Evolutionary conservation across 2,329 filamentous ascomycete species (phyloP), one percentile per base, ranked within the genome.

Genomic region (Aspergillus ochraceus): DNA sequence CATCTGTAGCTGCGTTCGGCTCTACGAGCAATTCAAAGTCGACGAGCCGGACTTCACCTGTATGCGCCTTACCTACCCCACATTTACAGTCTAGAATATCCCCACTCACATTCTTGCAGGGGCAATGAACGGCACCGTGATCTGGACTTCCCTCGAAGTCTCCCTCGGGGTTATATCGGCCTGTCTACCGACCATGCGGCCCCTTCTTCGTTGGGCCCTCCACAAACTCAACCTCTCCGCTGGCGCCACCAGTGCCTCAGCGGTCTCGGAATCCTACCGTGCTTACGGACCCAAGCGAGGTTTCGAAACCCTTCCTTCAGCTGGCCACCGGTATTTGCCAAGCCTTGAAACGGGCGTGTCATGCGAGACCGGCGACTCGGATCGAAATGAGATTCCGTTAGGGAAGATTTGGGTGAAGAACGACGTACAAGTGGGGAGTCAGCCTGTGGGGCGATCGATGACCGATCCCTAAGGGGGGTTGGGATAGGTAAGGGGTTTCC

Each of bases 131-230:
- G 52, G 52, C 14, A 54, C 52, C 52, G 52, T 54, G 11, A 54
- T 54, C 20, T 54, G 52, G 52, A 54, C 52, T n/a, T 54, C 52
- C 19, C 52, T 54, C 4, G 52, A 54, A 9, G 52, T 54, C n/a
- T 54, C 52, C 32, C 36, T 54, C 36, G 52, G 52, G 9, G 32
- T 54, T 22, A 45, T 54, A n/a, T 54, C 52, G n/a, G 52, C 52
- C 17, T 54, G 52, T 3, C 52, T 54, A 14, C 52, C 52, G 12
- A 54, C 52, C 10, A 54, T 54, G 32, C 29, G 52, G 4, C 52
- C 30, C 8, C 30, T 54, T 22, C 32, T 54, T 3, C 32, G 36
- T n/a, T 39, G 36, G 30, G 52, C 20, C n/a, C 29, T 54, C 32
- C 52, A 32, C 8, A 47, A 47, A 11, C 20, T 22, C 45, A 47